Percentiles rank a stretch among this genome's conserved stretches.
These are phyloP conservation scores for Hyphodiscus hymeniophilus DNA, from an alignment of 495 filamentous ascomycete species.

Conservation along the genomic window DNA sequence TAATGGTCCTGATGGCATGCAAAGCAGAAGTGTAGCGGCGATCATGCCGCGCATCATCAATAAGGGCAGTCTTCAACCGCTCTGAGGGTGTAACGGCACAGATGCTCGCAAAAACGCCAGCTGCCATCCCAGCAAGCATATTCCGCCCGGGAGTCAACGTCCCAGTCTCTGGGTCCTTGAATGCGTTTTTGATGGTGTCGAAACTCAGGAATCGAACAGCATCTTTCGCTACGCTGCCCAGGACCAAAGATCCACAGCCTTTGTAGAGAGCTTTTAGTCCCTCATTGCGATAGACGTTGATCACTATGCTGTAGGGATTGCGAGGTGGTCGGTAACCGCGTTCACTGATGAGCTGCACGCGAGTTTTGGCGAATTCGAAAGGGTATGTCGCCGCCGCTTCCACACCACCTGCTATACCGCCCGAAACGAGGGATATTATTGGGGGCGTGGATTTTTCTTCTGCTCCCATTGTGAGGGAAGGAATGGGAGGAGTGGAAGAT, in stretches of 20 bases:
- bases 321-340: constrained; percentile 14
- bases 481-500: too few relatives aligned
- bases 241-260: constrained; percentile 37
- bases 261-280: constrained; percentile 52
- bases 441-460: constrained; percentile 22
- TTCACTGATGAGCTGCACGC: constrained; percentile 18
- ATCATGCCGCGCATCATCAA: constrained; percentile 51
- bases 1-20: constrained; percentile 43
- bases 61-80: constrained; percentile 60
- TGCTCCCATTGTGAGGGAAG: too few relatives aligned
- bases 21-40: constrained; percentile 41
- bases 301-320: constrained; percentile 42
- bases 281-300: constrained; percentile 29
- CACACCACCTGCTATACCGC: constrained; percentile 18
- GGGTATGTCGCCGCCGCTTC: constrained; percentile 6
- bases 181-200: constrained; percentile 53
- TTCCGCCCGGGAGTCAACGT: constrained; percentile 45
- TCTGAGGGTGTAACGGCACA: constrained; percentile 57
- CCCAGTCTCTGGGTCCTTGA: constrained; percentile 48
- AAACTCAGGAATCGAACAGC: constrained; percentile 58
- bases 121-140: constrained; percentile 52
- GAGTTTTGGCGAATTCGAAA: constrained; percentile 21
- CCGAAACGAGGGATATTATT: constrained; percentile 12
- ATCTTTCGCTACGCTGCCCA: constrained; percentile 48
- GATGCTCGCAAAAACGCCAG: constrained; percentile 51